phyloP scores from a whole-genome alignment of 73 alveolate genomes.

The Halteria grandinella region DNA sequence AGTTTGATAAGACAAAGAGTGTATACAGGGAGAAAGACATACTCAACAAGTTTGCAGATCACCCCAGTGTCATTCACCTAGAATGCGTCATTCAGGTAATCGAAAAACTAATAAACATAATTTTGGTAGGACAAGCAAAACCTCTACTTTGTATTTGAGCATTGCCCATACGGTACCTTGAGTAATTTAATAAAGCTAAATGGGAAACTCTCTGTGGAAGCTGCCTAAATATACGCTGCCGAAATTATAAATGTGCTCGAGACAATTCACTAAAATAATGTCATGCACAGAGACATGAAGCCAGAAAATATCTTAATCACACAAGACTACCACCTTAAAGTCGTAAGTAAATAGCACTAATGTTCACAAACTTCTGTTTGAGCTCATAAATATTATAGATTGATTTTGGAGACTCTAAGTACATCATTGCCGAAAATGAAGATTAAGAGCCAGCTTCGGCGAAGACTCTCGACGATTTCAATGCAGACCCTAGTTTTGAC shows the following conservation, averaged over 20 bases:
- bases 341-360: conserved; percentile 1
- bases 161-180: conserved; percentile 52
- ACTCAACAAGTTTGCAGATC: conserved; percentile 2
- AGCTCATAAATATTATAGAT: conserved; percentile 35
- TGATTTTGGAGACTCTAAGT: conserved; percentile 55
- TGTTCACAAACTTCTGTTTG: neutral
- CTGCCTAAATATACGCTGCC: conserved; percentile 32
- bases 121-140: conserved; percentile 13
- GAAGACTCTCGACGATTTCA: too few species aligned
- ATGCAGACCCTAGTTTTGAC: too few species aligned
- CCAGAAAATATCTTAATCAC: conserved; percentile 41
- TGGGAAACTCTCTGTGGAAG: neutral
- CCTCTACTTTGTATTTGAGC: conserved; percentile 52
- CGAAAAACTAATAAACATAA: neutral
- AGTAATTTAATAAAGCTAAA: neutral
- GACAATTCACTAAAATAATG: conserved; percentile 2
- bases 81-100: conserved; percentile 26
- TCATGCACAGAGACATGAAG: conserved; percentile 50
- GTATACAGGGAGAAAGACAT: conserved; percentile 49
- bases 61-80: conserved; percentile 10
- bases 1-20: conserved; percentile 6
- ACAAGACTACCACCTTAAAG: conserved; percentile 22
- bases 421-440: neutral
- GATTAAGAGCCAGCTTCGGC: neutral
- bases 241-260: conserved; percentile 31